Conservation (phyloP, 148 eudicot species). For the Vaccinium vitisidaea region DNA sequence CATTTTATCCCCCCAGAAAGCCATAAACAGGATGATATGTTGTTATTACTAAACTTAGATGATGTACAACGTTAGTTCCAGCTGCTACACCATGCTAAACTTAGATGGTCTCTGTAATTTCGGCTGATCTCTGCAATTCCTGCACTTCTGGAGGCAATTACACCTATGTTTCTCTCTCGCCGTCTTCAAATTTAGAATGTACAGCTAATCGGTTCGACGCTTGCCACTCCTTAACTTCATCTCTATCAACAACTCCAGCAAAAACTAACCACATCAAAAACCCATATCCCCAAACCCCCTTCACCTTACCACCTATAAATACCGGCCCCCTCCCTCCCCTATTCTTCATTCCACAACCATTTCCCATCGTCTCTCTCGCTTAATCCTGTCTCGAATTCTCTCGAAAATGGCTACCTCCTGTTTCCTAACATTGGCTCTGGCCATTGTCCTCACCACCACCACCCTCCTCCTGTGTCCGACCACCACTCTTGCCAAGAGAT, state of each 20-base stretch:
- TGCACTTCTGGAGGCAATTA: not conserved
- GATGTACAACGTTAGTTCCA: not conserved
- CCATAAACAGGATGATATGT: not conserved
- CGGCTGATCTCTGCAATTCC: not conserved
- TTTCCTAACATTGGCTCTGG: not conserved
- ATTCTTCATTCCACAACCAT: not conserved
- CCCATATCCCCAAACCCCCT: not conserved
- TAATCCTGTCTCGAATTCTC: not conserved
- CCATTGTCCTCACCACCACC: not conserved
- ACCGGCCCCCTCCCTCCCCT: not conserved
- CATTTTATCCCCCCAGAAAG: not conserved
- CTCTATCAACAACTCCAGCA: not conserved
- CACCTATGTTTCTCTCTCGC: not conserved
- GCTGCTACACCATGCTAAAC: not conserved
- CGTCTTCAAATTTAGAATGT: not conserved
- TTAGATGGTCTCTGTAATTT: not conserved
- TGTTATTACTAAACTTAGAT: not conserved
- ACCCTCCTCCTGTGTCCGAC: not conserved
- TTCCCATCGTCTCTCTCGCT: no score
- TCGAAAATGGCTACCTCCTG: not conserved
- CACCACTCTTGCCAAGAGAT: conserved; percentile 15
- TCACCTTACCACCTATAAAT: not conserved
- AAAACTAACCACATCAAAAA: not conserved
- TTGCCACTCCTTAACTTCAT: conserved; percentile 20
- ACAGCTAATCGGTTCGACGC: not conserved